phyloP scores from a whole-genome alignment of 805 yeast species.

The Cephaloascus fragrans region DNA sequence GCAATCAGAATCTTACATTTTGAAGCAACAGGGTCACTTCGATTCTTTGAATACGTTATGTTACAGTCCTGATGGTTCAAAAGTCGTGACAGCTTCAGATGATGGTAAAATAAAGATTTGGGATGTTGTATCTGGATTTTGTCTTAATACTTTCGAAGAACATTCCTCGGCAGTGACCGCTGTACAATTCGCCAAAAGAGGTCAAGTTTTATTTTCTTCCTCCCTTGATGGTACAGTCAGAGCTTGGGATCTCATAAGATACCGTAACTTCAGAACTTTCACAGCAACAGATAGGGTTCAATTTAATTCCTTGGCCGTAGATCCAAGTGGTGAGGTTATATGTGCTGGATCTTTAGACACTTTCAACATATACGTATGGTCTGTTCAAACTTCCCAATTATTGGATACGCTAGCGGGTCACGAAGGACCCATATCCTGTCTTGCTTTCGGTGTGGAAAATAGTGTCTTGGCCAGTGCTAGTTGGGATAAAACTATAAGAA shows the following conservation, averaged over 20 bases:
- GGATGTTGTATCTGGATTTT: slow-evolving; percentile 91
- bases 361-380: slow-evolving; percentile 91
- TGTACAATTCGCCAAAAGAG: slow-evolving; percentile 77
- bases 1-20: slow-evolving; percentile 93
- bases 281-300: slow-evolving; percentile 86
- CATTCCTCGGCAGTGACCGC: slow-evolving; percentile 86
- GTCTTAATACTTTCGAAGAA: slow-evolving; percentile 84
- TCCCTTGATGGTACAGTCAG: slow-evolving; percentile 95
- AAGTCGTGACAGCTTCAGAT: slow-evolving; percentile 88
- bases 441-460: slow-evolving; percentile 77
- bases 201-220: slow-evolving; percentile 84
- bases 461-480: slow-evolving; percentile 78
- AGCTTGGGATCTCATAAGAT: slow-evolving; percentile 93
- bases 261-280: slow-evolving; percentile 89
- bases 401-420: slow-evolving; percentile 87
- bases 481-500: slow-evolving; percentile 91
- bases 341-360: slow-evolving; percentile 90
- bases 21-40: slow-evolving; percentile 96
- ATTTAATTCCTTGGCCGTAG: slow-evolving; percentile 84
- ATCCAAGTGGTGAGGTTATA: slow-evolving; percentile 94
- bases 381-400: slow-evolving; percentile 90
- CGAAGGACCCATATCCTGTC: slow-evolving; percentile 87
- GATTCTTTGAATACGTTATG: slow-evolving; percentile 78
- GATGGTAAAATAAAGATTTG: slow-evolving; percentile 96
- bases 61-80: slow-evolving; percentile 92